Percentiles rank a stretch among this genome's conserved stretches.
phyloP scores from a whole-genome alignment of 768 basidiomycete genomes.

The Kwoniella heveanensis region DNA sequence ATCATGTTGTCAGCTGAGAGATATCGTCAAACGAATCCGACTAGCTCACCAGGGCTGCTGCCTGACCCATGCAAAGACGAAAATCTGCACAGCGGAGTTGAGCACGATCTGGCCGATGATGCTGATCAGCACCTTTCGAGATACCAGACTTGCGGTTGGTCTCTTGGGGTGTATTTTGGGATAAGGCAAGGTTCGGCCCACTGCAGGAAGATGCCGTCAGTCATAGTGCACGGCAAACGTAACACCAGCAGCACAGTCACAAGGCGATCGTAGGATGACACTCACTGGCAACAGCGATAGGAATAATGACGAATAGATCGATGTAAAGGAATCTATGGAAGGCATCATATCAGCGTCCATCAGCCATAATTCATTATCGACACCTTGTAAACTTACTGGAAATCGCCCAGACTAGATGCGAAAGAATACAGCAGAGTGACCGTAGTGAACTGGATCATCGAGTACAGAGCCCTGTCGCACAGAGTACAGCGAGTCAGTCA shows the following conservation, averaged over 20 bases:
- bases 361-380: neutral
- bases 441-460: slow-evolving; percentile 98
- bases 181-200: slow-evolving; percentile 93
- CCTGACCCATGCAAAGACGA: slow-evolving; percentile 88
- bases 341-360: neutral
- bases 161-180: slow-evolving; percentile 81
- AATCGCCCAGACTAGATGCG: slow-evolving; percentile 92
- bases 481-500: too few relatives aligned
- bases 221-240: neutral
- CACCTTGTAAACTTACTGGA: slow-evolving; percentile 65
- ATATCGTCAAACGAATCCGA: neutral
- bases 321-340: slow-evolving; percentile 83
- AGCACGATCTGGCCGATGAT: slow-evolving; percentile 90
- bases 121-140: slow-evolving; percentile 89
- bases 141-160: slow-evolving; percentile 93
- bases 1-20: neutral
- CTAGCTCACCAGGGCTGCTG: slow-evolving; percentile 73
- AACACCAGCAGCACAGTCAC: neutral
- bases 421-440: slow-evolving; percentile 94
- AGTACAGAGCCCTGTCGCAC: slow-evolving; percentile 99
- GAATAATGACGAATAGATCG: slow-evolving; percentile 96
- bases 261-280: slow-evolving; percentile 23
- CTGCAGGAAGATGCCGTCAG: slow-evolving; percentile 63
- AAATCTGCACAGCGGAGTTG: slow-evolving; percentile 77
- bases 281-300: slow-evolving; percentile 93